Base-by-base conservation (phyloP, 805 yeast genomes). In the Sugiyamaella lignohabitans region DNA sequence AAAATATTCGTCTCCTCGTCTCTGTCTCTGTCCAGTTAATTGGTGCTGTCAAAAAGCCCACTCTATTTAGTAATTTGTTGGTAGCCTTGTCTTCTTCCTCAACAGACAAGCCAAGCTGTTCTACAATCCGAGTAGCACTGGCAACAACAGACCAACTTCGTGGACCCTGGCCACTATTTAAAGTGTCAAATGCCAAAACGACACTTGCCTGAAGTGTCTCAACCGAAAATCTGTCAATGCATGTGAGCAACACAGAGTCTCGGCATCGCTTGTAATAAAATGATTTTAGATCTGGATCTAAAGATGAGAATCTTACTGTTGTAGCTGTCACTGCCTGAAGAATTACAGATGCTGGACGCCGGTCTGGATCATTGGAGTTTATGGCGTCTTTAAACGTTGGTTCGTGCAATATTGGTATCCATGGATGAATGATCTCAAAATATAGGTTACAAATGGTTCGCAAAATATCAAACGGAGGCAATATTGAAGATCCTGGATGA, bases 141-240 rank as follows among this genome's bases (percentile, higher is more conserved):
- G 48, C 43, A 3, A 51, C 46, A 11, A 51, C 46, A n/a, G 54
- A 51, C 54, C 54, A 51, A 36, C 51, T 51, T 21, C 52, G 39
- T 4, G 54, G 54, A 8, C 54, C 54, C 21, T 42, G 30, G 19
- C 54, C 52, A 16, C 47, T 27, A 4, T 51, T 51, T 2, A 51
- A 45, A n/a, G 52, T 45, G 19, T 51, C 54, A 39, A 50, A 51
- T 14, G 54, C 54, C 4, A 51, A 30, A n/a, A 51, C 47, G 11
- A 51, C 43, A 10, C 44, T 18, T 2, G 54, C 54, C 22, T 48
- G 52, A 14, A 51, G 40, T 6, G 52, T 45, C 30, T 51, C 52
- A 6, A 51, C 49, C 18, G 52, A 48, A 27, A 48, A 51, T 18
- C 50, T 34, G 20, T 51, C 54, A 38, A 46, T 48, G n/a, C 43